These are phyloP conservation scores for Aspergillus leporis DNA, from an alignment of 495 filamentous ascomycete species.

Conservation along the genomic window DNA sequence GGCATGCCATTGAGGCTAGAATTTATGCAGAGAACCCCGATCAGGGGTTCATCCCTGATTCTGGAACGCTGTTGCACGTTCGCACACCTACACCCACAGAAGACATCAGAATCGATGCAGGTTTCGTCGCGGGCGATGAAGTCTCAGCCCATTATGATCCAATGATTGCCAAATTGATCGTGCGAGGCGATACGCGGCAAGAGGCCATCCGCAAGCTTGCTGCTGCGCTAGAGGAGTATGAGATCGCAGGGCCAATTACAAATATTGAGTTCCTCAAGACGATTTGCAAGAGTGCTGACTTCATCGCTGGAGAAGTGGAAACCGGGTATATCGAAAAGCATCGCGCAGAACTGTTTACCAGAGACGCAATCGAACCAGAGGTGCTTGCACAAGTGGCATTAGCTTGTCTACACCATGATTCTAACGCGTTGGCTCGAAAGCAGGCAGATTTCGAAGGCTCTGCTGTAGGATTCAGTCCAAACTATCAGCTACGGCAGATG, in stretches of 20 bases:
- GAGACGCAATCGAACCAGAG: constrained; percentile 56
- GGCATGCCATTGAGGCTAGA: constrained; percentile 89
- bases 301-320: constrained; percentile 86
- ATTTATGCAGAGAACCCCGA: constrained; percentile 97
- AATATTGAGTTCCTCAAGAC: constrained; percentile 97
- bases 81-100: constrained; percentile 66
- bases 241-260: constrained; percentile 87
- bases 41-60: constrained; percentile 88
- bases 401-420: constrained; percentile 56
- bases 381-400: constrained; percentile 83
- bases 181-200: constrained; percentile 74
- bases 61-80: constrained; percentile 83
- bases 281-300: constrained; percentile 75
- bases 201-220: constrained; percentile 81
- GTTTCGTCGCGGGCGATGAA: constrained; percentile 87
- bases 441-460: constrained; percentile 29
- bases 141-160: constrained; percentile 96
- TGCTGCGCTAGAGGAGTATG: constrained; percentile 82
- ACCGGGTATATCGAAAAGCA: constrained; percentile 95
- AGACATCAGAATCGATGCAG: constrained; percentile 86
- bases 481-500: constrained; percentile 55
- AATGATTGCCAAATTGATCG: constrained; percentile 98
- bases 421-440: constrained; percentile 19
- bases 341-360: constrained; percentile 67
- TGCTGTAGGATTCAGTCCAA: constrained; percentile 53